Evolutionary conservation across 768 basidiomycete genomes (phyloP).

Genomic region (Mycena haematopus): DNA sequence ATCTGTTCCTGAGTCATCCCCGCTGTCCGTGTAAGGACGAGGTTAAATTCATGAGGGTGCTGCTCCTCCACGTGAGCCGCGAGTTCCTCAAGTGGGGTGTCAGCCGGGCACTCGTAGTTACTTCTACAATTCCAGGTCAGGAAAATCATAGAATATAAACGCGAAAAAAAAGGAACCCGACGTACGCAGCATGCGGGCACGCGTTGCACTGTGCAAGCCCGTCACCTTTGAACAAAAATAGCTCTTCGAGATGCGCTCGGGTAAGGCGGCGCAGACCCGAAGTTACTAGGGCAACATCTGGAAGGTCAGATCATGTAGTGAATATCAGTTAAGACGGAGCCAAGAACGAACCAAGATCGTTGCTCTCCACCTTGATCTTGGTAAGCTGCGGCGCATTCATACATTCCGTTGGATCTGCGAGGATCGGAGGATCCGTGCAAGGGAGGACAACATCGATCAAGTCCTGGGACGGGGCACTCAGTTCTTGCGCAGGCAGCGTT

Average conservation of each 20-base stretch:
- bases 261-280: not conserved
- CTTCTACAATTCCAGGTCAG: not conserved
- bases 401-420: conserved; percentile 4
- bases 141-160: not conserved
- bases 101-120: not conserved
- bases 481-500: not conserved
- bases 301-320: not conserved
- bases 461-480: not conserved
- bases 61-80: not conserved
- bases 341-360: not conserved
- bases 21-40: not conserved
- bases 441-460: not conserved
- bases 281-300: not conserved
- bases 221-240: not conserved
- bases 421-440: not conserved
- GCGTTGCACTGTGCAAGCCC: not conserved
- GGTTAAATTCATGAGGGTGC: not conserved
- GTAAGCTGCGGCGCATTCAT: not conserved
- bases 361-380: not conserved
- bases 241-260: not conserved
- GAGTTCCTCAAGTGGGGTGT: not conserved
- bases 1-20: conserved; percentile 5
- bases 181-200: not conserved
- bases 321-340: not conserved
- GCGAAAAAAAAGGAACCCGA: not conserved